Evolutionary conservation across 495 filamentous ascomycete species (phyloP).

Genomic region (Penicillium silybi): DNA sequence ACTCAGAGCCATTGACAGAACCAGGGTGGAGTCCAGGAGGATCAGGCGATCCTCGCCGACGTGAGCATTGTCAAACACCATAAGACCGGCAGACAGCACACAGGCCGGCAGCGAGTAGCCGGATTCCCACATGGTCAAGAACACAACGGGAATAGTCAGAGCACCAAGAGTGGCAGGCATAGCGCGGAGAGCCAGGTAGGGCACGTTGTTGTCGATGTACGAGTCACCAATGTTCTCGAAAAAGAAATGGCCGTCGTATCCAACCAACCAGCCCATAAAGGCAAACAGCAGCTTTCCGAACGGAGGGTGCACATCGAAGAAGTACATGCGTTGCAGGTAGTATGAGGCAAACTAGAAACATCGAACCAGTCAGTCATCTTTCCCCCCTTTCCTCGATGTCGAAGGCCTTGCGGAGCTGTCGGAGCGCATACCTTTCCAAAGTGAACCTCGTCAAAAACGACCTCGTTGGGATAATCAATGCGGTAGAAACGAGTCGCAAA

Average conservation of each 20-base stretch:
- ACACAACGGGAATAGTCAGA: constrained; percentile 89
- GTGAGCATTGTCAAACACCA: constrained; percentile 97
- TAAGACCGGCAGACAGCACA: constrained; percentile 75
- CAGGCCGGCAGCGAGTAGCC: constrained; percentile 94
- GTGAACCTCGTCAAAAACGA: constrained; percentile 99
- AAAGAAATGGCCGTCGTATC: constrained; percentile 94
- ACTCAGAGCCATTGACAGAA: constrained; percentile 93
- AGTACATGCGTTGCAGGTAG: constrained; percentile 96
- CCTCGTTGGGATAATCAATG: constrained; percentile 89
- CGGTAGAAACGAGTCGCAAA: constrained; percentile 93
- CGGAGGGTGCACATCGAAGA: constrained; percentile 99
- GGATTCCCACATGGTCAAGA: constrained; percentile 99
- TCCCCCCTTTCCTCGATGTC: constrained; percentile 5
- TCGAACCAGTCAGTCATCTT: constrained; percentile 13
- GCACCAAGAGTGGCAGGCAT: constrained; percentile 90
- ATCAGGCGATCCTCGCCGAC: constrained; percentile 96
- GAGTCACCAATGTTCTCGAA: constrained; percentile 99
- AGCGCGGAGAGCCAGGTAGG: constrained; percentile 91
- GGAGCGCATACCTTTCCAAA: constrained; percentile 83
- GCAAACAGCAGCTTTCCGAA: constrained; percentile 74
- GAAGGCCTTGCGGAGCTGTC: not conserved
- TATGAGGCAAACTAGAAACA: constrained; percentile 80
- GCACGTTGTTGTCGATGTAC: constrained; percentile 94
- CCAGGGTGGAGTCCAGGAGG: constrained; percentile 88
- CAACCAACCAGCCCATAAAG: constrained; percentile 90